Base-by-base conservation (phyloP, 1,284 basidiomycete genomes). In the Afroboletus lepidellus region DNA sequence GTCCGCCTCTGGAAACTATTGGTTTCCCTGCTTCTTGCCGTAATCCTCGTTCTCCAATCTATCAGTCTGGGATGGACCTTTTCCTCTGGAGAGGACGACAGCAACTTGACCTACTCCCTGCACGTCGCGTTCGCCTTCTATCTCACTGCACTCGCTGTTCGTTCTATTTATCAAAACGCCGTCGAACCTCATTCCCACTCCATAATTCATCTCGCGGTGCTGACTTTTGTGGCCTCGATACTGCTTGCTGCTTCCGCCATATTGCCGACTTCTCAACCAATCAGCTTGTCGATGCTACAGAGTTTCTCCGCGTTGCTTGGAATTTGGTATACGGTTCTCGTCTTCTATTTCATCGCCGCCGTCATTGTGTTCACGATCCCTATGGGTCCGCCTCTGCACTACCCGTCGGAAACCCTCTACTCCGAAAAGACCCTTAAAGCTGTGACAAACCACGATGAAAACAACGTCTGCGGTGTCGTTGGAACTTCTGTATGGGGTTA, bases 331-430 rank as follows among this genome's bases (percentile, higher is more conserved):
- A 46, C 54, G 5, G 56, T 67, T 50, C 75, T 61, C 56, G 65
- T 41, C 56, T 68, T 45, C 62, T 68, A 70, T 41, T 63, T 52
- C 37, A 15, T 60, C 6, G 37, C 46, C 32, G 58, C 66, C n/a
- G 41, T 77, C 25, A 58, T 87, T 27, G 74, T 79, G 8, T 74
- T 80, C 43, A 83, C 78, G 1, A 86, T 83, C 3, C 86, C 84
- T 3, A 76, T 80, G 34, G 91, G 91, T 0, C 93, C 93, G 0
- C 70, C 77, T 4, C 73, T 93, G 24, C 82, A 91, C 63, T 89
- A 83, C 59, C 87, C 88, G 0, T 75, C 84, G 8, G 76, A 81
- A 42, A 74, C 74, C 15, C 85, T 94, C 36, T 94, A 94, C 65
- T 83, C 86, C 0, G 75, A 85, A 47, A 91, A 91, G 67, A 81